Percentiles rank a stretch among this genome's conserved stretches.
phyloP scores from a whole-genome alignment of 306 rosid genomes.

The Dryas octopetala region DNA sequence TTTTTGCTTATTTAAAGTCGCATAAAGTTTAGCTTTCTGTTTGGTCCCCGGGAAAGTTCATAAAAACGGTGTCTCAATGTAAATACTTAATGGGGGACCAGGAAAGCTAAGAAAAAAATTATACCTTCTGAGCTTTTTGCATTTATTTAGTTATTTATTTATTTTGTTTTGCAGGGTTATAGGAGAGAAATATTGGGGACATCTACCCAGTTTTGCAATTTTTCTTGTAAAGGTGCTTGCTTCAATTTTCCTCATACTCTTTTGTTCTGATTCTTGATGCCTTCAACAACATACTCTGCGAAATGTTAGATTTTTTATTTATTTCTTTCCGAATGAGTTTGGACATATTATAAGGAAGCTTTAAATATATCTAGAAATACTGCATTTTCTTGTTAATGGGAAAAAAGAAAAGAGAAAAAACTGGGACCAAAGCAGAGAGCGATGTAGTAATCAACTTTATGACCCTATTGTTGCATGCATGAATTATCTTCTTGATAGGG shows the following conservation, averaged over 20 bases:
- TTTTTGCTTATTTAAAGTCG: not conserved
- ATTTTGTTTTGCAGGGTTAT: conserved; percentile 45
- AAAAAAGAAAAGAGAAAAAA: too few relatives aligned
- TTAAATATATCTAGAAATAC: not conserved
- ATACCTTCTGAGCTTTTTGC: conserved; percentile 1
- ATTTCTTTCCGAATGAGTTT: not conserved
- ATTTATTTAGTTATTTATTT: conserved; percentile 14
- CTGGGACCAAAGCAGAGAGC: not conserved
- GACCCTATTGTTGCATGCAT: too few relatives aligned
- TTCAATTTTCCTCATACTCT: not conserved
- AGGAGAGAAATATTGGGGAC: conserved; percentile 50
- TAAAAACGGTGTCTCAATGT: not conserved
- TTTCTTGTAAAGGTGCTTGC: conserved; percentile 69
- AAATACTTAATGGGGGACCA: not conserved
- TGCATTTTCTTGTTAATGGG: not conserved
- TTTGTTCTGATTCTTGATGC: conserved; percentile 1
- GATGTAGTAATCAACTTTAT: too few relatives aligned
- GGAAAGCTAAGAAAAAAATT: not conserved
- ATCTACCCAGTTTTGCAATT: conserved; percentile 46
- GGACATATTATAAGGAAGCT: not conserved
- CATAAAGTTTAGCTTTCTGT: conserved; percentile 7
- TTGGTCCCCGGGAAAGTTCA: conserved; percentile 3
- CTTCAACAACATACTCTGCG: not conserved
- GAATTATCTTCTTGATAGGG: too few relatives aligned
- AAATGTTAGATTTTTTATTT: not conserved